A percentile compares a stretch with the other conserved stretches of the same genome.
Conservation (phyloP, 306 rosid genomes). For the Vachellia pachyceras region DNA sequence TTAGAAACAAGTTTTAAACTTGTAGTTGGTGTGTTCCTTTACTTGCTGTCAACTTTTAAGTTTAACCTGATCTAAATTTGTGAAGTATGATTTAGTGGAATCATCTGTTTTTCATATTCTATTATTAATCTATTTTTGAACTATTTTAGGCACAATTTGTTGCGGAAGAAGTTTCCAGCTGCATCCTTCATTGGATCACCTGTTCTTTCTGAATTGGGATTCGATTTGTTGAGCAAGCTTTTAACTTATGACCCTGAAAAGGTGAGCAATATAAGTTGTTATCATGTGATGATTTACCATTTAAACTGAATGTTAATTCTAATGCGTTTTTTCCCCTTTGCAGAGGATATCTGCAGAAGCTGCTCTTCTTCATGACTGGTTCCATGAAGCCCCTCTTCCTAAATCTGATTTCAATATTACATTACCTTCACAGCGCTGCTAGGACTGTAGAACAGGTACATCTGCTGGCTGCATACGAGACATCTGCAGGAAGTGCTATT, state of each 20-base stretch:
- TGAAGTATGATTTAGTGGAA: not conserved
- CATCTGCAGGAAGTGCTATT: slow-evolving; percentile 28
- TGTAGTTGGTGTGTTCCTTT: not conserved
- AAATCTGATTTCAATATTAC: slow-evolving; percentile 59
- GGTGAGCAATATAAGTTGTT: slow-evolving; percentile 46
- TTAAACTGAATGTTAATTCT: slow-evolving; percentile 3
- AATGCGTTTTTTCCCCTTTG: not conserved
- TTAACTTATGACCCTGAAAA: slow-evolving; percentile 69
- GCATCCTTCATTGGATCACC: slow-evolving; percentile 83
- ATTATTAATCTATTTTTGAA: not conserved
- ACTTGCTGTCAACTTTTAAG: not conserved
- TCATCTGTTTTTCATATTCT: not conserved
- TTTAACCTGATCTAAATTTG: not conserved
- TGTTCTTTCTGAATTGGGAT: slow-evolving; percentile 78
- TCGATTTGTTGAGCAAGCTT: slow-evolving; percentile 81
- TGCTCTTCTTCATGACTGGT: slow-evolving; percentile 92
- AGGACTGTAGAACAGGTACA: slow-evolving; percentile 54
- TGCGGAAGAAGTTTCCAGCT: slow-evolving; percentile 86
- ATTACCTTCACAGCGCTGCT: slow-evolving; percentile 55
- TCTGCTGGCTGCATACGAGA: slow-evolving; percentile 42
- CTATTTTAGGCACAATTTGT: slow-evolving; percentile 61
- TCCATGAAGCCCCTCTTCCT: slow-evolving; percentile 75
- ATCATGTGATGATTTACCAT: slow-evolving; percentile 1
- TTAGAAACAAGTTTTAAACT: not conserved
- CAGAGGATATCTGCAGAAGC: slow-evolving; percentile 85